Evolutionary conservation across 1,284 basidiomycete genomes (phyloP).

Genomic region (Moesziomyces globuligerus): DNA sequence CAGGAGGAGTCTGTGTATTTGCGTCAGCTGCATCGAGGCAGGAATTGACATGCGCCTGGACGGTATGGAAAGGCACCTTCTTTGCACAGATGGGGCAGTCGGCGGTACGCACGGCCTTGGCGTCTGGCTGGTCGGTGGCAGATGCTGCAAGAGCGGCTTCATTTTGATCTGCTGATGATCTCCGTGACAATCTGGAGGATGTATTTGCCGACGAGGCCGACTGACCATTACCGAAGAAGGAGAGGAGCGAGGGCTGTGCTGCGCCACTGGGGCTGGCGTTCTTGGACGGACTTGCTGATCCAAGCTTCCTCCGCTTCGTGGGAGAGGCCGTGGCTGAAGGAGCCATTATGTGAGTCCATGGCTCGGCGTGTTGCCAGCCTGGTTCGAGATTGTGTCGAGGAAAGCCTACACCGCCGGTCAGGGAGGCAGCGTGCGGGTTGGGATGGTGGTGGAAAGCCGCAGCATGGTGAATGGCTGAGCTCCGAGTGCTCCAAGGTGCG

Average conservation of each 20-base stretch:
- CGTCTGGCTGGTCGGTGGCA: background rate
- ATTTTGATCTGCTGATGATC: constrained; percentile 1
- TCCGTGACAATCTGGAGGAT: constrained; percentile 1
- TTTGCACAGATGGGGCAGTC: constrained; percentile 45
- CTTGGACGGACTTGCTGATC: constrained; percentile 35
- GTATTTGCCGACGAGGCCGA: constrained; percentile 8
- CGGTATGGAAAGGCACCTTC: constrained; percentile 33
- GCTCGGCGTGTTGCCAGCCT: background rate
- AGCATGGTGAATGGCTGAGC: constrained; percentile 22
- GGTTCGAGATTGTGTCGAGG: background rate
- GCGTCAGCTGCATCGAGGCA: constrained; percentile 43
- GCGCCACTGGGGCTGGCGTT: constrained; percentile 14
- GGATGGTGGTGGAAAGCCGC: background rate
- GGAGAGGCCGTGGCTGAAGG: constrained; percentile 33
- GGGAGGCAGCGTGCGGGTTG: constrained; percentile 1
- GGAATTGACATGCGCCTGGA: constrained; percentile 48
- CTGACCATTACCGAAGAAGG: constrained; percentile 32
- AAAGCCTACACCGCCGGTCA: too few relatives aligned
- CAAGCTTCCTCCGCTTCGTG: constrained; percentile 36
- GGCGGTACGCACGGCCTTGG: constrained; percentile 13
- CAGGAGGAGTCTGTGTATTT: constrained; percentile 1
- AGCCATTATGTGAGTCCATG: constrained; percentile 28
- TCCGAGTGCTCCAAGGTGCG: background rate
- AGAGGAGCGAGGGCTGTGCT: constrained; percentile 41
- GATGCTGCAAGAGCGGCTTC: background rate